Evolutionary conservation across 805 yeast species (phyloP), one percentile per base, ranked within the genome.

Genomic region (Dipodascopsis uninucleata): DNA sequence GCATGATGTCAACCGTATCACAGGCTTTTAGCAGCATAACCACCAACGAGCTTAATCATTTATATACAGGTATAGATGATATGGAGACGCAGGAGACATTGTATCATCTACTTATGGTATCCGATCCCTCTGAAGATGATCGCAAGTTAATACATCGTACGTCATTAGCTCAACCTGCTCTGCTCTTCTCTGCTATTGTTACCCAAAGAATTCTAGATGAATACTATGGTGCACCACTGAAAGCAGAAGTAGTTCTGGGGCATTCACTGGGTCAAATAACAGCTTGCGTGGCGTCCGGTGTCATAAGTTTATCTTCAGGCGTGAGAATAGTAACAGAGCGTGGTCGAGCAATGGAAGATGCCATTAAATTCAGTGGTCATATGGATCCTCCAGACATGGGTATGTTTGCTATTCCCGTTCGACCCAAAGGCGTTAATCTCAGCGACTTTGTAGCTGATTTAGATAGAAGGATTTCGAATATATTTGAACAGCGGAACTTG

Each of bases 181-280:
- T 45, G 24, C 41, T 48, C 20, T 28, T 45, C 37, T 23, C 38
- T 24, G 36, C 51, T 10, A 28, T 48, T 3, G 22, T 40, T 20
- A 40, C 43, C n/a, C 28, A 16, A n/a, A 25, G 28, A 16, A 12
- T 18, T 17, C 36, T 42, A 5, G 26, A 21, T 5, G 26, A 23
- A 17, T 16, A 5, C 18, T n/a, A n/a, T n/a, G n/a, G n/a, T n/a
- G 26, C 1, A 23, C 1, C 35, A 5, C 9, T 17, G 17, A 31
- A 12, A 21, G 25, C 14, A 16, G 41, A 31, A 9, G 34, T 35
- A 12, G 29, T 42, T 12, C 29, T 48, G 12, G 55, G 55, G 2
- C 55, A 50, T 31, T 50, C 55, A 29, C 39, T 50, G 3, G 55
- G 55, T 7, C 52, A 50, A 32, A 43, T 50, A 20, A 31, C 55